Evolutionary conservation across 345 rosid genomes (phyloP).

Genomic region (Anacardium occidentale): DNA sequence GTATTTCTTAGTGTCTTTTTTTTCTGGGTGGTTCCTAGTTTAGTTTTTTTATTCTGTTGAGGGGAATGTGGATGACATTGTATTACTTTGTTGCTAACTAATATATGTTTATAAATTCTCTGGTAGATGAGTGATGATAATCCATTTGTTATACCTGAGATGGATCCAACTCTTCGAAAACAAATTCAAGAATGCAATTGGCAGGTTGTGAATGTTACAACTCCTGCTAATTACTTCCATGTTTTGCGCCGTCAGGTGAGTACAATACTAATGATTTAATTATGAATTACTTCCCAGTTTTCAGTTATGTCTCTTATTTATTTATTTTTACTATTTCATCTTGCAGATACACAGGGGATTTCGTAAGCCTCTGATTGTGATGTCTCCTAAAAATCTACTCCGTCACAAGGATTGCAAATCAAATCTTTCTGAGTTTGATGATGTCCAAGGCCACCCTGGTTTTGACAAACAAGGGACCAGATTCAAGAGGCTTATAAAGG

Average conservation of each 20-base stretch:
- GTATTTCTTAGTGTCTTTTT: background rate
- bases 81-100: background rate
- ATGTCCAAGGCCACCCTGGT: constrained; percentile 92
- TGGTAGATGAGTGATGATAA: constrained; percentile 84
- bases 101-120: constrained; percentile 12
- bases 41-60: background rate
- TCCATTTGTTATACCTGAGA: constrained; percentile 74
- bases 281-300: constrained; percentile 8
- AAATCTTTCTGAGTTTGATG: constrained; percentile 91
- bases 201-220: constrained; percentile 87
- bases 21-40: background rate
- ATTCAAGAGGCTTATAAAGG: constrained; percentile 88
- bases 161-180: constrained; percentile 70
- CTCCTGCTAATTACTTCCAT: constrained; percentile 88
- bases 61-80: background rate
- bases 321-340: constrained; percentile 12
- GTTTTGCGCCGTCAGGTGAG: constrained; percentile 77
- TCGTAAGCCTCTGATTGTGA: constrained; percentile 85
- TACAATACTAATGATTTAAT: constrained; percentile 18
- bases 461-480: constrained; percentile 97
- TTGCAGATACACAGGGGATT: constrained; percentile 79
- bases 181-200: constrained; percentile 88
- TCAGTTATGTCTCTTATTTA: background rate
- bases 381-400: constrained; percentile 90
- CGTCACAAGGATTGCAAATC: constrained; percentile 94